These are phyloP conservation scores for Rhynchospora breviuscula DNA, from an alignment of 176 grass and related monocot species.

Conservation along the genomic window DNA sequence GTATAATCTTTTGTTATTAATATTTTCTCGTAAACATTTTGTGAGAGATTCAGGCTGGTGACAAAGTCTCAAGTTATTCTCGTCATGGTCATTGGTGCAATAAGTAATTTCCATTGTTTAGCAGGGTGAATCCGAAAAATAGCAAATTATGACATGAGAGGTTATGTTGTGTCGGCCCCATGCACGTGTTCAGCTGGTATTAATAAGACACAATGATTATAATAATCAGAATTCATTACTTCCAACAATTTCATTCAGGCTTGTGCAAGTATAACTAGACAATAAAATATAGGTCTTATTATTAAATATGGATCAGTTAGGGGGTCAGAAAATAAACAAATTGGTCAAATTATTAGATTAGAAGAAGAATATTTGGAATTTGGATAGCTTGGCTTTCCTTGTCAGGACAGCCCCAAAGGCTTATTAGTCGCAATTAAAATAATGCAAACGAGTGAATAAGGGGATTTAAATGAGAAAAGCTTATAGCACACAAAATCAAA, in stretches of 20 bases:
- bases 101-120: background rate
- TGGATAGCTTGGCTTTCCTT: background rate
- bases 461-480: background rate
- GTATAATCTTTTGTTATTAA: background rate
- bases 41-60: no score
- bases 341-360: background rate
- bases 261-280: background rate
- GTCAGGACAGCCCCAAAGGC: background rate
- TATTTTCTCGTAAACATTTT: background rate
- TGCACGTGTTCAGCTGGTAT: constrained; percentile 15
- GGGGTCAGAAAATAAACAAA: background rate
- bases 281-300: constrained; percentile 1
- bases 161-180: constrained; percentile 10
- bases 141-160: background rate
- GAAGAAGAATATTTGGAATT: background rate
- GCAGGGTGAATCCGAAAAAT: constrained; percentile 1
- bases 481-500: background rate
- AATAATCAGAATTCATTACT: constrained; percentile 4
- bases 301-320: constrained; percentile 18
- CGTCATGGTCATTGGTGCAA: no score
- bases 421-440: background rate
- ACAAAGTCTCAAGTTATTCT: background rate
- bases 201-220: constrained; percentile 4
- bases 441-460: background rate
- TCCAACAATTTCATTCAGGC: constrained; percentile 15